These are phyloP conservation scores for Poa pratensis DNA, from an alignment of 176 grass and related monocot genomes.

Conservation along the genomic window DNA sequence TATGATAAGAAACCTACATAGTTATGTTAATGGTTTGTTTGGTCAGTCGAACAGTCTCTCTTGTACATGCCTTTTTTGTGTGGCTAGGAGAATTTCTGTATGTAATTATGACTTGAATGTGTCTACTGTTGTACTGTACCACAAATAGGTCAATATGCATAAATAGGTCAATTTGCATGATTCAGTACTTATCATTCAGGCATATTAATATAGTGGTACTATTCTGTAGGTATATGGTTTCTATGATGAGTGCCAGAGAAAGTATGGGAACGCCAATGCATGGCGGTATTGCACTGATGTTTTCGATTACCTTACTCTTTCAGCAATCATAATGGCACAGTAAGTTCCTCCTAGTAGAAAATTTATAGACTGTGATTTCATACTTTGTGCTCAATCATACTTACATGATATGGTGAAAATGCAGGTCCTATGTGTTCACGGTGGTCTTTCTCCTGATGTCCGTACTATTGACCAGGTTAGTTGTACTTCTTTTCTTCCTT, in stretches of 20 bases:
- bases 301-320: slow-evolving; percentile 97
- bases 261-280: slow-evolving; percentile 99
- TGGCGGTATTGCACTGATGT: slow-evolving; percentile 99
- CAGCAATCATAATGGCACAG: slow-evolving; percentile 97
- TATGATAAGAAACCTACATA: not conserved
- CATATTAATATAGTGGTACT: slow-evolving; percentile 19
- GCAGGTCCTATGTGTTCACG: slow-evolving; percentile 98
- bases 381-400: slow-evolving; percentile 26
- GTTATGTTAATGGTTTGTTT: slow-evolving; percentile 13
- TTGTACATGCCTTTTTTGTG: not conserved
- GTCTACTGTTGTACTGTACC: not conserved
- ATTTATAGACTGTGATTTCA: not conserved
- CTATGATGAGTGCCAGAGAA: slow-evolving; percentile 99
- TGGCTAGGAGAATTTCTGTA: not conserved
- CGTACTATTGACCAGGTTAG: slow-evolving; percentile 93
- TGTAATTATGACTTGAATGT: not conserved
- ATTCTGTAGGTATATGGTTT: slow-evolving; percentile 91
- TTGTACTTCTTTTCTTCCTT: slow-evolving; percentile 20
- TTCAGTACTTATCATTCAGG: not conserved
- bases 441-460: slow-evolving; percentile 94
- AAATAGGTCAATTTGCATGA: not conserved
- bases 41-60: not conserved
- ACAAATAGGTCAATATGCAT: not conserved
- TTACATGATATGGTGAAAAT: slow-evolving; percentile 45
- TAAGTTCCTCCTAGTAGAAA: slow-evolving; percentile 45